Evolutionary conservation across 129 eudicot species (phyloP).

Genomic region (Erigeron canadensis): DNA sequence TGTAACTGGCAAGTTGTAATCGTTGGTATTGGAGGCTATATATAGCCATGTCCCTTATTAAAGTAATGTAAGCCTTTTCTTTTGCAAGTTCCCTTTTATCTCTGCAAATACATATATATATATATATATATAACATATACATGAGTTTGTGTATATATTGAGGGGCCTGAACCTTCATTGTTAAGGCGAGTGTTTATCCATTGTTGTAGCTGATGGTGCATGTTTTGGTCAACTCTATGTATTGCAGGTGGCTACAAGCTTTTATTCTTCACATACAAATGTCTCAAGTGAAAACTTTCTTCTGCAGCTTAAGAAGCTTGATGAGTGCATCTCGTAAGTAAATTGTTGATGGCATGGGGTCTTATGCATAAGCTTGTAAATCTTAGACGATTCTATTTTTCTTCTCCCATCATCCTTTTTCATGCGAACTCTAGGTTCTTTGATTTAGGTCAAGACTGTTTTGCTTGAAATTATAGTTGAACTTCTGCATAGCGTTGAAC

Average conservation of each 20-base stretch:
- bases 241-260: constrained; percentile 87
- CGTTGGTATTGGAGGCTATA: too few species aligned
- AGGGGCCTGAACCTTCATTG: too few species aligned
- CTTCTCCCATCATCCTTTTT: neutral
- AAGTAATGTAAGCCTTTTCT: too few species aligned
- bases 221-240: constrained; percentile 4
- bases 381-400: neutral
- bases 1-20: too few species aligned
- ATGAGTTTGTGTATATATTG: too few species aligned
- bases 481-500: neutral
- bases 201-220: constrained; percentile 4
- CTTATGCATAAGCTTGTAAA: constrained; percentile 8
- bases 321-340: constrained; percentile 93
- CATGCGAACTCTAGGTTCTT: constrained; percentile 13
- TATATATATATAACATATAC: too few species aligned
- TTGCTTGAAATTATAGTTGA: neutral
- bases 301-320: constrained; percentile 82
- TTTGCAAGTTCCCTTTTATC: too few species aligned
- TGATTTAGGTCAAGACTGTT: constrained; percentile 11
- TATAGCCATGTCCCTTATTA: too few species aligned
- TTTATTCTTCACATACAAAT: constrained; percentile 81
- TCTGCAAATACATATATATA: too few species aligned
- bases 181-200: constrained; percentile 13
- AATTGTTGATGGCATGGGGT: neutral
- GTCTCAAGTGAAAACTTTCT: constrained; percentile 76